A percentile compares a stretch with the other conserved stretches of the same genome.
Conservation (phyloP, 441 rosid genomes). For the Hura crepitans region DNA sequence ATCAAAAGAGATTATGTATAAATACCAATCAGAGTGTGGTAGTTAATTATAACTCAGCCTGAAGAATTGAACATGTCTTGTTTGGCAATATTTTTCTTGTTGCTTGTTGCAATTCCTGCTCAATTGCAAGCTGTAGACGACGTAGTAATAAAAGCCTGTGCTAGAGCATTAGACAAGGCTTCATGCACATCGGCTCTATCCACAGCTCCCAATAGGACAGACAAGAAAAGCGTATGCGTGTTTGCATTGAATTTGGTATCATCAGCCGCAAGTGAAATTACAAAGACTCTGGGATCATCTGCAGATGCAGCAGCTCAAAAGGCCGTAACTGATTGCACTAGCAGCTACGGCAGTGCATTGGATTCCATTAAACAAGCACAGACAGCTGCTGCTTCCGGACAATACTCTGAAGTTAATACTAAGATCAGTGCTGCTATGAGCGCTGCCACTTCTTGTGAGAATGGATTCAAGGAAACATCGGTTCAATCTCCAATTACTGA, state of each 20-base stretch:
- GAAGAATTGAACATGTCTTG: too few relatives aligned
- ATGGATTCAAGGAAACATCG: constrained; percentile 5
- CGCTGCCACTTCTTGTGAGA: constrained; percentile 25
- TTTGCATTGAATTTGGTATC: not conserved
- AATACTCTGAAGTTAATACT: constrained; percentile 9
- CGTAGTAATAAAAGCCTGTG: not conserved
- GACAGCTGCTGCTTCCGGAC: not conserved
- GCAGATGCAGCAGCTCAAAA: not conserved
- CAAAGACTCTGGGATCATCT: not conserved
- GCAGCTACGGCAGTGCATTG: not conserved
- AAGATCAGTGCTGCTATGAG: constrained; percentile 24
- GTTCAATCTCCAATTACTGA: not conserved
- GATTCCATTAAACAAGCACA: not conserved
- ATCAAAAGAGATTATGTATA: too few relatives aligned
- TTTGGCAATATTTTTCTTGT: too few relatives aligned
- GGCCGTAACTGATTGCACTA: not conserved
- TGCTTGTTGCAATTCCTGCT: too few relatives aligned
- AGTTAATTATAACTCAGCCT: too few relatives aligned
- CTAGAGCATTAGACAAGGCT: not conserved
- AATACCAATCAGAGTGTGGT: too few relatives aligned
- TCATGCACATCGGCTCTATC: not conserved
- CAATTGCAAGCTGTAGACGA: too few relatives aligned
- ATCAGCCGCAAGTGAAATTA: not conserved
- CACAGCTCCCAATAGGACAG: not conserved
- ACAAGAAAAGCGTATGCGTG: not conserved